Evolutionary conservation across 768 basidiomycete species (phyloP), one percentile per base, ranked within the genome.

Genomic region (Wakefieldia striispora): DNA sequence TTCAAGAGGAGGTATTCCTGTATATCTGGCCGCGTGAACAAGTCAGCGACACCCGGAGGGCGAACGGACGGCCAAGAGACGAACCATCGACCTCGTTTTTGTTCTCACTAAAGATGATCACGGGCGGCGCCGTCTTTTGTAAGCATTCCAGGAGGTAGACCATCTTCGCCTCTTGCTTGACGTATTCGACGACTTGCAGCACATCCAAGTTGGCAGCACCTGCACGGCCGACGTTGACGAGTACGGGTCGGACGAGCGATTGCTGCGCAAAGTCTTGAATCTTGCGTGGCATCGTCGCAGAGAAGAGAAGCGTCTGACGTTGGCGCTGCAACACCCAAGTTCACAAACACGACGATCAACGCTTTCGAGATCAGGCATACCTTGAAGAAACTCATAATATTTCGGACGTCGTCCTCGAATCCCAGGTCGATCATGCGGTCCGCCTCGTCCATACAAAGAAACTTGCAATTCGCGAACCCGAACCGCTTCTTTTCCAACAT

Each of bases 111-210:
- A 99, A 99, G 49, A 98, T 81, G 69, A 98, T 97, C 42, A 95
- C 94, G 2, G 97, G 97, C 7, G 97, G 97, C 1, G 97, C 87
- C 0, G 97, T 99, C 74, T 98, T 99, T 66, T 98, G 97, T 53
- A 99, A 70, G 67, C 95, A 97, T 69, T 99, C 97, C 40, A 99
- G 75, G 14, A 98, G 79, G 68, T 98, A 99, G 1, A 99, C 95
- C 97, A 98, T 98, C 71, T 99, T 99, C 0, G 97, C 97, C 70
- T 98, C 97, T 65, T 97, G 94, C 71, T 99, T 99, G 60, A 99
- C 97, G 60, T 97, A 98, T 72, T 99, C 97, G 19, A 98, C 91
- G 26, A 97, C 89, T 63, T 94, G 93, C 24, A 98, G 77, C 3
- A 99, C 93, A 63, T 98, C 95, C 67, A 99, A 70, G 68, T 95